phyloP scores from a whole-genome alignment of 148 eudicot genomes.

The Silene conica region DNA sequence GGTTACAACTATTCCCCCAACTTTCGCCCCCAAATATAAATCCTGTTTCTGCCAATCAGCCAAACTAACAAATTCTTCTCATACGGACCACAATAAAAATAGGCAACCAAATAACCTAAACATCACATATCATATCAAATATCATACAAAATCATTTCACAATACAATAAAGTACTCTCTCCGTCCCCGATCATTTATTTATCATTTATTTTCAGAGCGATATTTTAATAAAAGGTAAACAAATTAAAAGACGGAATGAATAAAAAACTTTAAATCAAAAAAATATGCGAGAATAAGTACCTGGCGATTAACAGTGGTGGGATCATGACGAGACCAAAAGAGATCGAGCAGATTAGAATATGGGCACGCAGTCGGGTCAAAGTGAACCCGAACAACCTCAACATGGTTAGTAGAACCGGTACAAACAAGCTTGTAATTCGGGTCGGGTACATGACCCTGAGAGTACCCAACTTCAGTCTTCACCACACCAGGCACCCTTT shows the following conservation, averaged over 20 bases:
- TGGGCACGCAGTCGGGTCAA: slow-evolving; percentile 69
- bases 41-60: too few species aligned
- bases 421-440: slow-evolving; percentile 63
- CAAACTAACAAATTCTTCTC: too few species aligned
- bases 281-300: slow-evolving; percentile 12
- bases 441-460: slow-evolving; percentile 69
- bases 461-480: slow-evolving; percentile 91
- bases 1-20: too few species aligned
- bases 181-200: too few species aligned
- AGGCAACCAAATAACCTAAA: too few species aligned
- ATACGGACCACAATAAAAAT: too few species aligned
- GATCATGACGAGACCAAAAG: slow-evolving; percentile 87
- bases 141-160: background rate
- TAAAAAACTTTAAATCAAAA: background rate
- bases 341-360: slow-evolving; percentile 55
- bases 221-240: background rate
- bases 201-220: too few species aligned
- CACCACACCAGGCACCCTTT: slow-evolving; percentile 68
- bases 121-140: too few species aligned
- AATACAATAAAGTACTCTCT: too few species aligned
- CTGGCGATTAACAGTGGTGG: slow-evolving; percentile 92
- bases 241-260: too few species aligned
- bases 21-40: too few species aligned
- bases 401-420: slow-evolving; percentile 63
- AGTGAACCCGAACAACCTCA: slow-evolving; percentile 80